Percentiles rank a stretch among this genome's conserved stretches.
Conservation (phyloP, 805 yeast genomes). For the Wilhelminamyces savonicus region DNA sequence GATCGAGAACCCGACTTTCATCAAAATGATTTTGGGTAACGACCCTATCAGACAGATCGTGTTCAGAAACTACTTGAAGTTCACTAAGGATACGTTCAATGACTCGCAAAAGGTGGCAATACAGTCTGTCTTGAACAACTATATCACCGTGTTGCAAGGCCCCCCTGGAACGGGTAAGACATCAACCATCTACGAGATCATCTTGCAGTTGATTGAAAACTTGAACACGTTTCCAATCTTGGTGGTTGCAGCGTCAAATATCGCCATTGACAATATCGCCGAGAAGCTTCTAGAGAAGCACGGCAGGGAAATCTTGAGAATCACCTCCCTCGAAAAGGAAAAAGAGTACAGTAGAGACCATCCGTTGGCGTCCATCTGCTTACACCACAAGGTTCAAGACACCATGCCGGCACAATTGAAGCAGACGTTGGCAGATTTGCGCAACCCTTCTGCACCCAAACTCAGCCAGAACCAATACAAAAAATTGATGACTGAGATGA, state of each 20-base stretch:
- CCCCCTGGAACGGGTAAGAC: slow-evolving; percentile 42
- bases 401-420: slow-evolving; percentile 41
- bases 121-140: slow-evolving; percentile 46
- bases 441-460: slow-evolving; percentile 30
- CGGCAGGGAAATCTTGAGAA: slow-evolving; percentile 48
- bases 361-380: slow-evolving; percentile 51
- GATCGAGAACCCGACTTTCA: slow-evolving; percentile 46
- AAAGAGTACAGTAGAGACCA: slow-evolving; percentile 53
- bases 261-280: slow-evolving; percentile 72
- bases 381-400: slow-evolving; percentile 53
- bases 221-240: slow-evolving; percentile 56
- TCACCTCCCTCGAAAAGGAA: slow-evolving; percentile 56
- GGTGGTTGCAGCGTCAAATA: slow-evolving; percentile 71
- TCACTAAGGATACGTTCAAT: slow-evolving; percentile 44
- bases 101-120: slow-evolving; percentile 50
- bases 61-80: slow-evolving; percentile 49
- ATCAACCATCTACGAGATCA: slow-evolving; percentile 36
- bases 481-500: slow-evolving; percentile 40
- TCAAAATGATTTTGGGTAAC: slow-evolving; percentile 49
- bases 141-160: slow-evolving; percentile 43
- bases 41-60: slow-evolving; percentile 49
- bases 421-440: slow-evolving; percentile 38
- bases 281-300: slow-evolving; percentile 53
- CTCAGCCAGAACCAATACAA: slow-evolving; percentile 43
- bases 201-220: slow-evolving; percentile 49